Evolutionary conservation across 2,329 filamentous ascomycete species (phyloP), one percentile per base, ranked within the genome.

Genomic region (Fusarium ambrosium): DNA sequence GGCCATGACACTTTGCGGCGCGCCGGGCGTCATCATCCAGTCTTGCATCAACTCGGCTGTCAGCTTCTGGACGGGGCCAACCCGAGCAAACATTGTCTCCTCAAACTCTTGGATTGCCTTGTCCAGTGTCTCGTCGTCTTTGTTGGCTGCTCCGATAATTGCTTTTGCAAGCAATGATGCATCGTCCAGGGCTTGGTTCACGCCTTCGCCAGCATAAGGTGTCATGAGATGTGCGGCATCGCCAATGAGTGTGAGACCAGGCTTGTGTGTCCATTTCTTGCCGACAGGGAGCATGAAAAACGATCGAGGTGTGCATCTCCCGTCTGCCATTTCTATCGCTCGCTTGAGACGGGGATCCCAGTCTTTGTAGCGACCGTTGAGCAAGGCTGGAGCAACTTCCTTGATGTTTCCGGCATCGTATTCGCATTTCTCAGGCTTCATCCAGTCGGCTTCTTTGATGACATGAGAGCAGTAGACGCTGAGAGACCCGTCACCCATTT

Each of bases 211-310:
- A 2, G 87, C 87, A 71, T 87, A 89, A 0, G 88, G 88, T 1
- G 87, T 86, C 88, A 90, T 90, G 24, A 91, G 76, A 79, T 92
- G 89, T 9, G 90, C 90, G 1, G 90, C 88, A 73, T 92, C 89
- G 6, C 90, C 90, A 29, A 91, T 83, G 16, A 91, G 77, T 0
- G 90, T 91, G 6, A 88, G 77, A 0, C 89, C 88, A 7, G 81
- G 78, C 20, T 81, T 81, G 58, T 87, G 83, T 45, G 83, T 69
- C 89, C 89, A 92, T 3, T 74, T 79, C 55, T 84, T 79, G 2
- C 86, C 86, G 2, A 87, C 78, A 0, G 89, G 89, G 11, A 92
- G 83, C 77, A 86, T 85, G 76, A 88, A 90, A 1, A 92, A 81
- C 1, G 85, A 85, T 67, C 86, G 81, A 3, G 84, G 81, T 1